phyloP scores from a whole-genome alignment of 768 basidiomycete species.

The Leccinum disarticulatum region DNA sequence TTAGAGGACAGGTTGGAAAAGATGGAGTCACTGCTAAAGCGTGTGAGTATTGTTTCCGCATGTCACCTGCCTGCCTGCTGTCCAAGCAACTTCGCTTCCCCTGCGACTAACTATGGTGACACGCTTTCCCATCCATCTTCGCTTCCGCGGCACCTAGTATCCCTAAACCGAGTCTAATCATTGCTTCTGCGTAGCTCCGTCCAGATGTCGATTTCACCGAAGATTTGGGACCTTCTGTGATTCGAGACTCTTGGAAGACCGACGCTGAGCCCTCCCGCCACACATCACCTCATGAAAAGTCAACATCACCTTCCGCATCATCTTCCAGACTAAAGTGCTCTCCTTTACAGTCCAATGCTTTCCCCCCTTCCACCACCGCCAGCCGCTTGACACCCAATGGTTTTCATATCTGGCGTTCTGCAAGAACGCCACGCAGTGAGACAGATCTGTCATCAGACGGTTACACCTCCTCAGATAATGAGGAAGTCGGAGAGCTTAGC shows the following conservation, averaged over 20 bases:
- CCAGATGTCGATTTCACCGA: conserved; percentile 62
- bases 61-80: not conserved
- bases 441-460: conserved; percentile 29
- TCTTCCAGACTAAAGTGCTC: conserved; percentile 18
- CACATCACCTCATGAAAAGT: conserved; percentile 23
- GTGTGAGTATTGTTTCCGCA: conserved; percentile 37
- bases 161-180: conserved; percentile 9
- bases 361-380: conserved; percentile 9
- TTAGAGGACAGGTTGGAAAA: conserved; percentile 61
- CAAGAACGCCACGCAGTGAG: conserved; percentile 27
- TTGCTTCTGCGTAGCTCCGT: conserved; percentile 44
- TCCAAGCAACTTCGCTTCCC: not conserved
- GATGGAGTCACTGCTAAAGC: conserved; percentile 52
- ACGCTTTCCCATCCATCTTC: not conserved
- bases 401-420: conserved; percentile 14
- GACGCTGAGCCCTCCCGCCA: conserved; percentile 21
- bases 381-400: conserved; percentile 7
- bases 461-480: conserved; percentile 35
- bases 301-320: conserved; percentile 19
- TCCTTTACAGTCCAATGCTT: conserved; percentile 3
- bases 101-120: not conserved
- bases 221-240: conserved; percentile 60
- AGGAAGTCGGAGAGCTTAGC: conserved; percentile 40
- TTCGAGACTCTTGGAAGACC: conserved; percentile 64
- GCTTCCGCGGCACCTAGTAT: not conserved